Base-by-base conservation (phyloP, 441 rosid genomes). In the Eruca vesicaria region DNA sequence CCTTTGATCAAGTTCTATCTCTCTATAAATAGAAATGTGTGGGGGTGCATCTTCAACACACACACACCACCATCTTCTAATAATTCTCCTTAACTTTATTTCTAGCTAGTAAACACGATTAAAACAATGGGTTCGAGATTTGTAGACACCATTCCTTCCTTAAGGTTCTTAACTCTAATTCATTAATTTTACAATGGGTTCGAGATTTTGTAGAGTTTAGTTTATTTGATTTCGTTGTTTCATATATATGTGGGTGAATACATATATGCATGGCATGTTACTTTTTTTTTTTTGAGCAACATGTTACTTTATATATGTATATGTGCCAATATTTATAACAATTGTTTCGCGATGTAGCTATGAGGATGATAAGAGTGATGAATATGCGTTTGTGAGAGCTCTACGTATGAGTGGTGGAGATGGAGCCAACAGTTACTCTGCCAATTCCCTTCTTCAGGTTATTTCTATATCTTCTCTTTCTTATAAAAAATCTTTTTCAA, bases 351-450 rank as follows among this genome's bases (percentile, higher is more conserved):
- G 28, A 58, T 72, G 65, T 56, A 77, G 80, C 14, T 52, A 61
- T 26, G n/a, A 16, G 32, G 59, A 72, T 53, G 69, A 62, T 19
- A 60, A 60, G 63, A 26, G 16, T 28, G 68, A 65, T 35, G 60
- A 52, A 36, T 38, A 66, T 68, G 69, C 65, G 28, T 67, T 78
- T 78, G 73, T 78, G 66, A 72, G 29, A 61, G 81, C 81, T 41
- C 61, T 78, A 41, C 16, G 70, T 62, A 78, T 78, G 81, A 78
- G 73, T 67, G 81, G 81, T 68, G 81, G 81, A 50, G 81, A 72
- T 60, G 81, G 81, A 67, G 73, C 68, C 56, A 61, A 78, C 18
- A 78, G 81, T 23, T 78, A 78, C 81, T 66, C 78, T 7, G 69
- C 77, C 32, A 78, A 78, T 61, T 72, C 81, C 57, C 69, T 19